A percentile compares a stretch with the other conserved stretches of the same genome.
phyloP scores from a whole-genome alignment of 2,329 filamentous ascomycete species.

The Aspergillus sp. region DNA sequence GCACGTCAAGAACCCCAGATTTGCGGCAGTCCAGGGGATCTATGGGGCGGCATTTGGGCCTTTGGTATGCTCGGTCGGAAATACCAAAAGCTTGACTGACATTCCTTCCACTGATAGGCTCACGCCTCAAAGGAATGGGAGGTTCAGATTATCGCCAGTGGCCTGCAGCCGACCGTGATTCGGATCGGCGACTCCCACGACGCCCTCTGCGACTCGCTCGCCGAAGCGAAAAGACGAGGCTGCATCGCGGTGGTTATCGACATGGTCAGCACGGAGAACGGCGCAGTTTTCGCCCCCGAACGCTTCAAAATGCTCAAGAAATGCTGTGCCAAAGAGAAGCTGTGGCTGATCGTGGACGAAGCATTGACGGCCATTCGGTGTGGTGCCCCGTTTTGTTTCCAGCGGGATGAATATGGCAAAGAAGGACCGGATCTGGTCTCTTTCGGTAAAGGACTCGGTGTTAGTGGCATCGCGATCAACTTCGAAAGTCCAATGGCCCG shows the following conservation, averaged over 20 bases:
- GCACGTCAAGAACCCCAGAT: neutral
- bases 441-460: neutral
- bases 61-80: neutral
- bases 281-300: neutral
- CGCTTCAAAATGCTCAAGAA: neutral
- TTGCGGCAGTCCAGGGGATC: neutral
- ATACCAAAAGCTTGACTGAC: neutral
- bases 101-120: neutral
- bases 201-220: neutral
- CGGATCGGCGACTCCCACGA: neutral
- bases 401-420: neutral
- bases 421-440: neutral
- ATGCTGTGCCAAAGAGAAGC: neutral
- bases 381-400: neutral
- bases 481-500: neutral
- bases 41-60: neutral
- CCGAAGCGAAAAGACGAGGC: neutral
- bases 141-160: neutral
- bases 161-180: neutral
- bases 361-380: neutral
- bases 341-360: neutral
- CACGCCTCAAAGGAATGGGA: neutral
- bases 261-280: neutral
- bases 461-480: neutral
- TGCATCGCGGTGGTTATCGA: neutral